A percentile compares a stretch with the other conserved stretches of the same genome.
phyloP scores from a whole-genome alignment of 345 rosid genomes.

The Triadica sebifera region DNA sequence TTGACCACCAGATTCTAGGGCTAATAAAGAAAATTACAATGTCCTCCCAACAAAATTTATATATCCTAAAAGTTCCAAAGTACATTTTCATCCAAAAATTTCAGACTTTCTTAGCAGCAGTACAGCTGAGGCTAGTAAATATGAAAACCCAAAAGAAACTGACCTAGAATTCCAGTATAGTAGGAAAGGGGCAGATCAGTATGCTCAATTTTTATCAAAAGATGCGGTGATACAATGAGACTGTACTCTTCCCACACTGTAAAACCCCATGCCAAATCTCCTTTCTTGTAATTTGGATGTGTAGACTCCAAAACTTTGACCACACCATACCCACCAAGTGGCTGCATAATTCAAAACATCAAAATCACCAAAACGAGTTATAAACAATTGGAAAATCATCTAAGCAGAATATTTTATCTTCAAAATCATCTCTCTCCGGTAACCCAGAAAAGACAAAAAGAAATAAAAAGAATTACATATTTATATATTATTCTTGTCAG shows the following conservation, averaged over 20 bases:
- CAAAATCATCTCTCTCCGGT: no score
- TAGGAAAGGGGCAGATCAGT: conserved; percentile 59
- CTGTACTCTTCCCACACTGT: conserved; percentile 74
- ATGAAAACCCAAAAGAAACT: neutral
- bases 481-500: no score
- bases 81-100: neutral
- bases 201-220: conserved; percentile 43
- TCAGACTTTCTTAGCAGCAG: neutral
- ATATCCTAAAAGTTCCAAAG: neutral
- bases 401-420: no score
- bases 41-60: neutral
- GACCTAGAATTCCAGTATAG: conserved; percentile 66
- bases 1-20: neutral
- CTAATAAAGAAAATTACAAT: neutral
- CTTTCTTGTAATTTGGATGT: conserved; percentile 51
- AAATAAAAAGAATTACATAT: no score
- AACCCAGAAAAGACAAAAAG: no score
- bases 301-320: conserved; percentile 52
- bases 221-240: conserved; percentile 31
- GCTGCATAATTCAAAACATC: conserved; percentile 35
- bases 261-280: conserved; percentile 54
- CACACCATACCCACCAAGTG: conserved; percentile 55
- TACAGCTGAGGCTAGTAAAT: neutral
- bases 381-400: neutral
- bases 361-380: neutral